Base-by-base conservation (phyloP, 2,329 filamentous ascomycete species). In the Cadophora sp. region DNA sequence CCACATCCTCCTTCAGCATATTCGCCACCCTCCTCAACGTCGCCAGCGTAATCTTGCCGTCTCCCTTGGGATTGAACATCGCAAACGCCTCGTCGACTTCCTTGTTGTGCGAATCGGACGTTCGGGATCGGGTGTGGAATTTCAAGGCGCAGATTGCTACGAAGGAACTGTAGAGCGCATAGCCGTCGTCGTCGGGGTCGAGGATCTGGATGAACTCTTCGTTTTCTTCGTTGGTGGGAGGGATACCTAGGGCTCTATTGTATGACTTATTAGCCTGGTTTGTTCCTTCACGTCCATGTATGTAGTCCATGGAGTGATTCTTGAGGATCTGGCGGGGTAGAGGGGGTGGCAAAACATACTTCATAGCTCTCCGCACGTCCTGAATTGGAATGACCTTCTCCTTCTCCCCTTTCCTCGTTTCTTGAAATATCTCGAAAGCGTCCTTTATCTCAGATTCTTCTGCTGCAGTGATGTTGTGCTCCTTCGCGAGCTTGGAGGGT, bases 401-500 rank as follows among this genome's bases (percentile, higher is more conserved):
- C 76, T 93, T 92, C 75, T 94, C 90, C 62, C 91, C 88, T 24
- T 89, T 85, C 79, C 88, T 88, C 43, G 90, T 88, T 73, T 91
- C 86, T 1, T 89, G 83, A 79, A 98, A 99, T 8, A 98, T 86
- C 26, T 87, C 85, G 79, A 96, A 98, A 16, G 94, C 94, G 80
- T 97, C 94, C 76, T 89, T 90, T 77, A 99, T 97, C 81, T 97
- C 94, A 73, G 87, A 86, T 81, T 98, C 95, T 81, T 97, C 91
- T 72, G 91, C 88, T 50, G 90, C 91, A 16, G 89, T 91, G 77
- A 98, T 89, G 79, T 94, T 91, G 85, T 97, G 90, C 77, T 97
- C 93, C 81, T 94, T 95, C 34, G 95, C 95, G 75, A 97, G 92
- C 79, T 94, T 97, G 68, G 94, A 97, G 76, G 89, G 89, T 71